Percentiles rank a stretch among this genome's conserved stretches.
phyloP scores from a whole-genome alignment of 257 asterid species.

The Apocynum venetum region DNA sequence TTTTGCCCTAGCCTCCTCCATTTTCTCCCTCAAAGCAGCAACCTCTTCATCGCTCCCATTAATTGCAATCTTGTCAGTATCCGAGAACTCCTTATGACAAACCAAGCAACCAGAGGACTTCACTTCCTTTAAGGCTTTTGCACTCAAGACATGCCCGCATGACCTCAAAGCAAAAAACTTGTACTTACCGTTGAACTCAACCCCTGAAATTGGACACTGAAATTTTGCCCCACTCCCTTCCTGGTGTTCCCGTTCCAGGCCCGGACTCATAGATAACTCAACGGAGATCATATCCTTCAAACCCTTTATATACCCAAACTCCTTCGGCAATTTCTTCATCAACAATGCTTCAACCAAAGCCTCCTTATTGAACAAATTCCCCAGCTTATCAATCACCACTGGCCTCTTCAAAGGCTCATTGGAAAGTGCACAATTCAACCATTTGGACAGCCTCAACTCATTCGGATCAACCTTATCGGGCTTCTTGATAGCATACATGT shows the following conservation, averaged over 20 bases:
- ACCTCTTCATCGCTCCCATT: conserved; percentile 93
- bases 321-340: conserved; percentile 77
- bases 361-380: conserved; percentile 88
- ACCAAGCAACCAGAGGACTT: conserved; percentile 70
- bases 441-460: conserved; percentile 72
- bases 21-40: conserved; percentile 57
- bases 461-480: conserved; percentile 84
- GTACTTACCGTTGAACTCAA: conserved; percentile 76
- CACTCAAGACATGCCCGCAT: conserved; percentile 90
- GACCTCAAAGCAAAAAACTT: conserved; percentile 57
- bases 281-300: conserved; percentile 88
- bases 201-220: conserved; percentile 78
- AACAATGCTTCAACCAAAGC: conserved; percentile 80
- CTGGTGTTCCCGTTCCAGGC: conserved; percentile 29
- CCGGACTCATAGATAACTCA: conserved; percentile 49
- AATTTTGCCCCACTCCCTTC: conserved; percentile 34
- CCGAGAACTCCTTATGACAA: conserved; percentile 66
- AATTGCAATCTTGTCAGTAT: conserved; percentile 66
- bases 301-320: conserved; percentile 73
- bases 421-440: conserved; percentile 77
- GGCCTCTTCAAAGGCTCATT: conserved; percentile 78
- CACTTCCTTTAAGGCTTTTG: conserved; percentile 85
- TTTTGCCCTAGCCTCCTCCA: conserved; percentile 54
- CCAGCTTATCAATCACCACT: conserved; percentile 68
- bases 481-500: conserved; percentile 80